These are phyloP conservation scores for Cicer pinnatifidum DNA, from an alignment of 306 rosid genomes.

Conservation along the genomic window DNA sequence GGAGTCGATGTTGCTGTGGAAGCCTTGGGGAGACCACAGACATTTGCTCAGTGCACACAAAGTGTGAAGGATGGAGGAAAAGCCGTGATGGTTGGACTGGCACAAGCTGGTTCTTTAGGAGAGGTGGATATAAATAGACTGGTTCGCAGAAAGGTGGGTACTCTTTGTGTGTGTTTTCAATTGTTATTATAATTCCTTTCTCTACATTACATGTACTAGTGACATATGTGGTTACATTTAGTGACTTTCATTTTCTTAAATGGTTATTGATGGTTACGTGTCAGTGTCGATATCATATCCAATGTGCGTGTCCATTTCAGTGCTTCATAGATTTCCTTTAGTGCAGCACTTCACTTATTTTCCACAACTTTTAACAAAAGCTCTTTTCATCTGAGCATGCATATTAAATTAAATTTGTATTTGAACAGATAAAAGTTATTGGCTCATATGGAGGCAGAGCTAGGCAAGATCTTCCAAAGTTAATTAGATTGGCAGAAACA, in stretches of 20 bases:
- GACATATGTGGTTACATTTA: too few relatives aligned
- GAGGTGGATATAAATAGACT: constrained; percentile 90
- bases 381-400: constrained; percentile 1
- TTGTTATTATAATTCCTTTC: background rate
- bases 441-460: constrained; percentile 98
- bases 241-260: too few relatives aligned
- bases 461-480: constrained; percentile 95
- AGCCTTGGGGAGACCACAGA: constrained; percentile 89
- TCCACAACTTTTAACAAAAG: background rate
- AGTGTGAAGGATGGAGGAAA: constrained; percentile 96
- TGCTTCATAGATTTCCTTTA: too few relatives aligned
- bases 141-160: constrained; percentile 85
- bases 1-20: constrained; percentile 96
- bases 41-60: constrained; percentile 78
- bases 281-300: too few relatives aligned
- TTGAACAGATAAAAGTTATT: constrained; percentile 76
- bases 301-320: too few relatives aligned
- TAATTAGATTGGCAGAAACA: constrained; percentile 82
- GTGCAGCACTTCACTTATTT: background rate
- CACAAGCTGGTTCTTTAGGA: constrained; percentile 77
- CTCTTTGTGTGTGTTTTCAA: background rate
- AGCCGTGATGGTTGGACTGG: constrained; percentile 94
- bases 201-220: background rate
- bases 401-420: constrained; percentile 1
- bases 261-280: too few relatives aligned